Percentiles rank a stretch among this genome's conserved stretches.
phyloP scores from a whole-genome alignment of 1,139 yeast species.

The Sugiyamaella sp. region DNA sequence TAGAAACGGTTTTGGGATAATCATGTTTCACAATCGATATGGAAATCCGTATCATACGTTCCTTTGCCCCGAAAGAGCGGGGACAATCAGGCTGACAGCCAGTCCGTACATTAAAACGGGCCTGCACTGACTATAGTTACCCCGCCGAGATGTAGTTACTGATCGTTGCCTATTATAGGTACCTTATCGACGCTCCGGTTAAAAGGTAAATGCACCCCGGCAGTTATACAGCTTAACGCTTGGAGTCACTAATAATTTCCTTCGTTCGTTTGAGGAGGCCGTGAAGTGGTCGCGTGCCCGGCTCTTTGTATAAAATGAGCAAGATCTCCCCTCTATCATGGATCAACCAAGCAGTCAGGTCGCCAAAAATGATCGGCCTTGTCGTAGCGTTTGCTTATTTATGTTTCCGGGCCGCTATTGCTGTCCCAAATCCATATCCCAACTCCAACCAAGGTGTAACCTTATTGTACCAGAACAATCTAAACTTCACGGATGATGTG shows the following conservation, averaged over 20 bases:
- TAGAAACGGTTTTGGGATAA: neutral
- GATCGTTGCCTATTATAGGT: neutral
- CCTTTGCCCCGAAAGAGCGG: conserved; percentile 2
- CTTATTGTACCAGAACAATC: conserved; percentile 12
- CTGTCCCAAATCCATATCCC: neutral
- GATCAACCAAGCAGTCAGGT: neutral
- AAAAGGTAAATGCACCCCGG: neutral
- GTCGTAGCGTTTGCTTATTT: neutral
- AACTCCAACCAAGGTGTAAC: conserved; percentile 10
- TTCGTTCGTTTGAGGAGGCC: neutral
- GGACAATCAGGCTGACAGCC: neutral
- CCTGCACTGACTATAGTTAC: neutral
- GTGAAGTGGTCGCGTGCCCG: neutral
- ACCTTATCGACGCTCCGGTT: neutral
- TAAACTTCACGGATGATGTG: conserved; percentile 15
- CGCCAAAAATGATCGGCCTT: conserved; percentile 1
- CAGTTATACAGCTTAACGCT: neutral
- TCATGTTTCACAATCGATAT: neutral
- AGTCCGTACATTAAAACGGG: neutral
- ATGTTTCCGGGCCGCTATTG: neutral
- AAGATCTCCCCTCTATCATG: neutral
- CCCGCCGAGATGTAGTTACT: conserved; percentile 1
- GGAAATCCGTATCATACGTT: neutral
- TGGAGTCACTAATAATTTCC: neutral
- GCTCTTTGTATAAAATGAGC: neutral